Evolutionary conservation across 352 stramenopile species (phyloP), one percentile per base, ranked within the genome.

Genomic region (Phytopythium boreale): DNA sequence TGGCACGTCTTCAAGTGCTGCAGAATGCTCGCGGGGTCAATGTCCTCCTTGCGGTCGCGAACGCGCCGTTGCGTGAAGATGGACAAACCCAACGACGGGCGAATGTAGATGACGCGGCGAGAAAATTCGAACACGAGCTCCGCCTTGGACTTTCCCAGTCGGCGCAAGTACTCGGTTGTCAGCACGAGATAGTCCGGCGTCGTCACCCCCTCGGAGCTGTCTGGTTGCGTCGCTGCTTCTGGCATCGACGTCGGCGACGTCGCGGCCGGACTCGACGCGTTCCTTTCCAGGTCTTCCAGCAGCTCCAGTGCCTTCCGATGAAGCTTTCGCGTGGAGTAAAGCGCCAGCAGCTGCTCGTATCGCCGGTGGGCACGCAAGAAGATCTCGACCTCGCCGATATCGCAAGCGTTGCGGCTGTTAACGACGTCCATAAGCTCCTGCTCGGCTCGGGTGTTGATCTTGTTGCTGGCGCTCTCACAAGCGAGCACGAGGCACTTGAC

Each of bases 91-190:
- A 93, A 63, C 10, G 64, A 29, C 11, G 87, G 83, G 27, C 80
- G 75, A 11, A 80, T 71, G 12, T 72, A 77, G 46, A 95, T 62
- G 2, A 95, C 71, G 36, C 83, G 84, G 0, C 80, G 77, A 9
- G 87, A 93, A 67, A 93, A 95, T 55, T 93, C 87, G 53, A 92
- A 93, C 24, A 95, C 76, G 7, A 95, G 67, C 44, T 91, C 77
- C 1, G 71, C 72, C 49, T 90, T 84, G 24, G 82, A 84, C 47
- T 87, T 79, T 6, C 74, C 79, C 8, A 95, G 72, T 41, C 71
- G 63, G 34, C 82, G 78, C 43, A 95, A 72, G 52, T 93, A 95
- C 47, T 84, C 64, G 5, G 79, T 71, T 19, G 87, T 92, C 11
- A 83, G 74, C 31, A 80, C 73, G 59, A 89, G 74, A 56, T 89